These are phyloP conservation scores for Anthoceros angustus DNA, from an alignment of 225 moss, liverwort and hornwort genomes.

Conservation along the genomic window DNA sequence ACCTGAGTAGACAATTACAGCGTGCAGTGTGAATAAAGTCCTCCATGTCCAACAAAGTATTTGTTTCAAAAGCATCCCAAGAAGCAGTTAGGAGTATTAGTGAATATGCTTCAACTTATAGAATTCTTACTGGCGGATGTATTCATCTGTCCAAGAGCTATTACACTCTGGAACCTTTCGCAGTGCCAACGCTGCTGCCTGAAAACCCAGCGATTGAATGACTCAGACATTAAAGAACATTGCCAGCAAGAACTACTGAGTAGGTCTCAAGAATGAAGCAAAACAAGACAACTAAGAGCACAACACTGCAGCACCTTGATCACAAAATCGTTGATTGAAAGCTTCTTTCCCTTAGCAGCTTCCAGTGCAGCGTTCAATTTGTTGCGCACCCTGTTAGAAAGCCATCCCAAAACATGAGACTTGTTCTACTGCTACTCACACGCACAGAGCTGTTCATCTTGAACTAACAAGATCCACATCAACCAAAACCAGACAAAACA, in stretches of 20 bases:
- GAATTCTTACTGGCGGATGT: slow-evolving; percentile 52
- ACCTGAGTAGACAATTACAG: slow-evolving; percentile 23
- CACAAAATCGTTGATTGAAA: slow-evolving; percentile 77
- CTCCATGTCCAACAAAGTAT: background rate
- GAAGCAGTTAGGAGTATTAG: background rate
- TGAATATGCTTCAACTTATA: background rate
- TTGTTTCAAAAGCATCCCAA: background rate
- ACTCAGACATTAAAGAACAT: slow-evolving; percentile 1
- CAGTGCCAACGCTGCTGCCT: slow-evolving; percentile 82
- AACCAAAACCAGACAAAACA: background rate
- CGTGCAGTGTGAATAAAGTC: slow-evolving; percentile 4
- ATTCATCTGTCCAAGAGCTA: slow-evolving; percentile 83
- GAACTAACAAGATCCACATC: background rate
- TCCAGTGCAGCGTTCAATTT: slow-evolving; percentile 65
- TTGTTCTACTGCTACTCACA: background rate
- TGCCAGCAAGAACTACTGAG: background rate
- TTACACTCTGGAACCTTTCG: slow-evolving; percentile 84
- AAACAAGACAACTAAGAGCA: background rate
- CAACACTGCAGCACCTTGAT: slow-evolving; percentile 43
- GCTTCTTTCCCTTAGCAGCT: slow-evolving; percentile 53
- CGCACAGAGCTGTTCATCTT: background rate
- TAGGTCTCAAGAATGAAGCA: background rate
- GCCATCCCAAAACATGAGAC: background rate
- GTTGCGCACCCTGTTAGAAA: slow-evolving; percentile 27
- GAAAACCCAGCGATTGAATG: background rate